Base-by-base conservation (phyloP, 176 grass and related monocot species). In the Oryza coarctata region DNA sequence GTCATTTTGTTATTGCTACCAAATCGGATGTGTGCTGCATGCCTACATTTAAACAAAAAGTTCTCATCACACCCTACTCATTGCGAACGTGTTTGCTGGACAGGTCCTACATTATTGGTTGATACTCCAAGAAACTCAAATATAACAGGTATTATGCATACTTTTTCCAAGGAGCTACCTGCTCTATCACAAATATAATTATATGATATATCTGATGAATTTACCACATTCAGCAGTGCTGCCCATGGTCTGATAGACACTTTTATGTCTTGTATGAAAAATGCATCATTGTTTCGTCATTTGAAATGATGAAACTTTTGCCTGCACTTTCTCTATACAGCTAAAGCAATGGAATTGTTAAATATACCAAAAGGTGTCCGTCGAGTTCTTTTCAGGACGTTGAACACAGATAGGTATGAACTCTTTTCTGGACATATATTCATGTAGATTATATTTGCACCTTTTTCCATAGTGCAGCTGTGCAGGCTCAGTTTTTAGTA, bases 91-190 rank as follows among this genome's bases (percentile, higher is more conserved):
- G 18, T 27, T 70, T 68, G 33, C 63, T 89, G 22, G 61, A 86
- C 88, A 98, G 95, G 95, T 76, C 95, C 92, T 63, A 88, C 92
- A 12, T 80, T 98, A 61, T 76, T 98, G 65, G 90, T 98, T 72
- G 95, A 98, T 91, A 88, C 94, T 85, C 92, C 88, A 30, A 93
- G 90, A 73, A 45, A 94, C 86, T 89, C 84, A 65, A 98, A 95
- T 18, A 90, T 98, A 89, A 98, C 95, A 93, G 92, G 95, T 98
- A 89, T 9, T 2, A n/a, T 71, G 28, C 41, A 75, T 64, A 28
- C 12, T 15, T 74, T 66, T 75, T 79, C 65, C 28, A 49, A 7
- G 31, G 10, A 36, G 29, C 28, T 81, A 79, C 29, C 9, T 75
- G 55, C 20, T 47, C 20, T 47, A 45, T 70, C 39, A 36, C 41